Evolutionary conservation across 2,329 filamentous ascomycete genomes (phyloP).

Genomic region (Ciborinia camelliae): DNA sequence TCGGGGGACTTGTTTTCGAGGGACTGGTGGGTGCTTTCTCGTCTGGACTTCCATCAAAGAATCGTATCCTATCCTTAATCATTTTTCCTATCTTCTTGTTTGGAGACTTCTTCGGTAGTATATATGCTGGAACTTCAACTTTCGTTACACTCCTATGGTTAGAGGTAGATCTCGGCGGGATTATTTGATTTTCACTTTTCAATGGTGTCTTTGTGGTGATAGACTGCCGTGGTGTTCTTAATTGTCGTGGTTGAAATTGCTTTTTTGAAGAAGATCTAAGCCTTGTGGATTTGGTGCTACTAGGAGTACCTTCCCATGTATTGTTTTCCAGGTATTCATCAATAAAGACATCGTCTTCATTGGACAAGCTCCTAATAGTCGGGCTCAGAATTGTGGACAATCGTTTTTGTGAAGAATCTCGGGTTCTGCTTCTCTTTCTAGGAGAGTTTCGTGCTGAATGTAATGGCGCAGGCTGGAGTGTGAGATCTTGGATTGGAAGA

Average conservation of each 20-base stretch:
- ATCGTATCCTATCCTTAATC: conserved; percentile 30
- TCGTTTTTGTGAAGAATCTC: conserved; percentile 18
- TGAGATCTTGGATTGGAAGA: conserved; percentile 22
- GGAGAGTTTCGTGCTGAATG: conserved; percentile 19
- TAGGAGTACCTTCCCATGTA: neutral
- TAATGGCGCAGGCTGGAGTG: conserved; percentile 28
- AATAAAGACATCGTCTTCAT: conserved; percentile 14
- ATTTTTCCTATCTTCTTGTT: conserved; percentile 19
- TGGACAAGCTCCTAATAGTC: conserved; percentile 1
- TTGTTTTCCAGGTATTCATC: neutral
- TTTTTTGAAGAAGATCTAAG: neutral
- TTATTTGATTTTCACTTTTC: neutral
- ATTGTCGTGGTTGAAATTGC: neutral
- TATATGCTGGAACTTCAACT: neutral
- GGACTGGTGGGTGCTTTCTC: neutral
- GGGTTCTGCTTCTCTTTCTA: conserved; percentile 7
- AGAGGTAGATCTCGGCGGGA: neutral
- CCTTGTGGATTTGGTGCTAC: conserved; percentile 5
- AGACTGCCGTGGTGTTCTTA: neutral
- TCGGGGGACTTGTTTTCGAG: neutral
- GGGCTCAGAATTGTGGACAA: conserved; percentile 29
- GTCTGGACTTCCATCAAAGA: conserved; percentile 31
- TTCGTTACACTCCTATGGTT: neutral
- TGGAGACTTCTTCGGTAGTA: conserved; percentile 2
- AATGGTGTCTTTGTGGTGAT: neutral